Evolutionary conservation across 179 eudicot species (phyloP).

Genomic region (Sideroxylon spinosum): DNA sequence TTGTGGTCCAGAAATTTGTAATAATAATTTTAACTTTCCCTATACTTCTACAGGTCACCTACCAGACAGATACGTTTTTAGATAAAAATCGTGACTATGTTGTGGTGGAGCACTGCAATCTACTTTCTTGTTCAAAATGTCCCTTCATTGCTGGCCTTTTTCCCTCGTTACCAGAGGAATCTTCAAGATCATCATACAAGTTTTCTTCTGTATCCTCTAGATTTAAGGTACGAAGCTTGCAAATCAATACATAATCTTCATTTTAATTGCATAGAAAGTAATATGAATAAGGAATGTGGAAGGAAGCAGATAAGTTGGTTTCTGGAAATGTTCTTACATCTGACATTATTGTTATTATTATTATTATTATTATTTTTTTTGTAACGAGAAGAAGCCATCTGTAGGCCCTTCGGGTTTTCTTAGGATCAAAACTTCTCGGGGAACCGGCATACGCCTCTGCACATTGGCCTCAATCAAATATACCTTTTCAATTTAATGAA

Average conservation of each 20-base stretch:
- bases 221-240: conserved; percentile 60
- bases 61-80: conserved; percentile 76
- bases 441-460: too few species aligned
- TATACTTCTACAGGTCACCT: conserved; percentile 54
- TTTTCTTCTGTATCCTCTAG: conserved; percentile 92
- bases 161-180: conserved; percentile 66
- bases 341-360: background rate
- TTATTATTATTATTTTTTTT: too few species aligned
- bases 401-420: too few species aligned
- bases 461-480: too few species aligned
- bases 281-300: background rate
- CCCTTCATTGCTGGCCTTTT: conserved; percentile 76
- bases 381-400: too few species aligned
- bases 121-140: conserved; percentile 77
- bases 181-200: conserved; percentile 93
- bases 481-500: too few species aligned
- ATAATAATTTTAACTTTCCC: background rate
- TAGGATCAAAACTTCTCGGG: too few species aligned
- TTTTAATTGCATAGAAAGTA: background rate
- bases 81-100: conserved; percentile 98
- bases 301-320: background rate
- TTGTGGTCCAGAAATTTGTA: background rate
- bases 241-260: too few species aligned
- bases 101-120: conserved; percentile 85
- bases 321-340: background rate